Percentiles rank a stretch among this genome's conserved stretches.
Evolutionary conservation across 2,329 filamentous ascomycete genomes (phyloP).

Genomic region (Paecilomyces formosus): DNA sequence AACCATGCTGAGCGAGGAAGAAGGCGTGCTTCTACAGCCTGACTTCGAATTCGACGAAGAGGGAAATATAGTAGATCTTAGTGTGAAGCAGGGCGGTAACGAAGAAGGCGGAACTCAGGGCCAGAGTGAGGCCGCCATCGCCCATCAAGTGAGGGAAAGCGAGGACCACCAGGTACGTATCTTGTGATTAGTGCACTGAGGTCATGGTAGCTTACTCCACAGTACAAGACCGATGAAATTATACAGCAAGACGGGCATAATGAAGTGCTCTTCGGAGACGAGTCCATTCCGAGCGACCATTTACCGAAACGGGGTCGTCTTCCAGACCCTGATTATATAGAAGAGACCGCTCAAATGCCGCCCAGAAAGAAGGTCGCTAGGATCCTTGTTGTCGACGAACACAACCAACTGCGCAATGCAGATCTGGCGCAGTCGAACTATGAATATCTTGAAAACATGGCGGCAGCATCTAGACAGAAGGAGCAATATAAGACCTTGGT

Average conservation of each 20-base stretch:
- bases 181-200: conserved; percentile 5
- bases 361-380: conserved; percentile 26
- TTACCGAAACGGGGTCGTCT: conserved; percentile 11
- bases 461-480: conserved; percentile 38
- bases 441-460: conserved; percentile 57
- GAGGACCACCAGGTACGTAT: conserved; percentile 28
- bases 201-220: conserved; percentile 2
- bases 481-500: conserved; percentile 30
- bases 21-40: conserved; percentile 43
- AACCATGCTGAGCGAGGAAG: conserved; percentile 30
- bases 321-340: conserved; percentile 13
- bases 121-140: conserved; percentile 28
- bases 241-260: conserved; percentile 19
- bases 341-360: conserved; percentile 16
- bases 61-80: conserved; percentile 49
- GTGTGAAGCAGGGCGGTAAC: conserved; percentile 8
- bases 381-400: conserved; percentile 40
- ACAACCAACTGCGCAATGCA: conserved; percentile 47
- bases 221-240: conserved; percentile 12
- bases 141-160: conserved; percentile 33
- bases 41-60: conserved; percentile 57
- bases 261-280: conserved; percentile 17
- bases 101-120: conserved; percentile 8
- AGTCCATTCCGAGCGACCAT: conserved; percentile 21
- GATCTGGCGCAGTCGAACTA: conserved; percentile 52